These are phyloP conservation scores for Ophiocordyceps camponoti-saundersi DNA, from an alignment of 2,329 filamentous ascomycete species.

Conservation along the genomic window DNA sequence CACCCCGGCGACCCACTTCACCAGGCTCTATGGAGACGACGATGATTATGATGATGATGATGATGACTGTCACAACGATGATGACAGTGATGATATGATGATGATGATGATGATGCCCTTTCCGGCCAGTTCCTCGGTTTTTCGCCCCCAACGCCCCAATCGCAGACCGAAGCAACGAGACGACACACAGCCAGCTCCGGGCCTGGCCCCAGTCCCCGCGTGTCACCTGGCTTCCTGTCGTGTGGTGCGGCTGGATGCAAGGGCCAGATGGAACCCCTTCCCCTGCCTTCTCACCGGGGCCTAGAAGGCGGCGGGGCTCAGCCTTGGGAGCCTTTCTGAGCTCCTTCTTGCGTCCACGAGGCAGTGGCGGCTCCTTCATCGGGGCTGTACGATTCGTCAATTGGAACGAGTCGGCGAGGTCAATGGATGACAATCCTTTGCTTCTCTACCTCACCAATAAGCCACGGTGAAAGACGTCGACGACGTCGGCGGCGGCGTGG, in stretches of 20 bases:
- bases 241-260: background rate
- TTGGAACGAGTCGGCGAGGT: background rate
- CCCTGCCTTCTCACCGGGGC: background rate
- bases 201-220: too few species aligned
- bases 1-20: background rate
- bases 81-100: background rate
- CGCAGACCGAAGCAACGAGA: background rate
- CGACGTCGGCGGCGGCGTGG: background rate
- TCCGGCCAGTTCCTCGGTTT: background rate
- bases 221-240: background rate
- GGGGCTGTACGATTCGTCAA: background rate
- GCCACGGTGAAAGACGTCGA: background rate
- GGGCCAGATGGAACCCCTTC: background rate
- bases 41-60: background rate
- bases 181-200: background rate
- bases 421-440: background rate
- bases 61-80: background rate
- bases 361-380: background rate
- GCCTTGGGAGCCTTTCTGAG: background rate
- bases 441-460: background rate
- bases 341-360: background rate
- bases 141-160: background rate
- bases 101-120: background rate
- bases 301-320: background rate
- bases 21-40: too few species aligned